phyloP scores from a whole-genome alignment of 164 flowering plant species.

The Vitis amurensis region DNA sequence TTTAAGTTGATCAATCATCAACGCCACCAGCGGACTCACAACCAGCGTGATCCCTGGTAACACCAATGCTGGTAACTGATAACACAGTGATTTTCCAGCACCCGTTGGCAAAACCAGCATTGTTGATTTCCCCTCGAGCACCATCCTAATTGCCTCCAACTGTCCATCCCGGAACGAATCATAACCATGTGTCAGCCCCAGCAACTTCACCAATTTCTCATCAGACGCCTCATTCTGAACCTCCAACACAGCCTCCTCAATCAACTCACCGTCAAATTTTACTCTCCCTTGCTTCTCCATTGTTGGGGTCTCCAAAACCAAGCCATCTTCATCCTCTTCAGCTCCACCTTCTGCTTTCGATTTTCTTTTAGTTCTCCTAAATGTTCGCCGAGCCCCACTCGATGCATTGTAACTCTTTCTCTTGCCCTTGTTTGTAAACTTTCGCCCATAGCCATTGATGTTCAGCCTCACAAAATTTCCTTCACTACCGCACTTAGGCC shows the following conservation, averaged over 20 bases:
- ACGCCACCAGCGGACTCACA: conserved; percentile 85
- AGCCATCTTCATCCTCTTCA: conserved; percentile 48
- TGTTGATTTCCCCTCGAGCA: conserved; percentile 64
- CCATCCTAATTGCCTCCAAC: conserved; percentile 78
- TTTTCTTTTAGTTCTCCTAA: conserved; percentile 34
- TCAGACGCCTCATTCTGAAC: conserved; percentile 64
- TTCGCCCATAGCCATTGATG: conserved; percentile 60
- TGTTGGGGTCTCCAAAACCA: conserved; percentile 29
- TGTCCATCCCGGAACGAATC: conserved; percentile 87
- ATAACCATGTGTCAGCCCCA: conserved; percentile 72
- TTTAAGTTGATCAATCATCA: conserved; percentile 96
- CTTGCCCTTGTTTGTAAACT: conserved; percentile 38
- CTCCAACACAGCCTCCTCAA: conserved; percentile 51
- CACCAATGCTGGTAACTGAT: conserved; percentile 86
- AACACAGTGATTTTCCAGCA: conserved; percentile 91
- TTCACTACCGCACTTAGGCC: conserved; percentile 47
- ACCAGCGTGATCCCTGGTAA: conserved; percentile 81
- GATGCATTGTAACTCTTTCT: conserved; percentile 20
- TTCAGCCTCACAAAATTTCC: conserved; percentile 91
- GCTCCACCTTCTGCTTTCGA: conserved; percentile 22
- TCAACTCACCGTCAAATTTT: conserved; percentile 19
- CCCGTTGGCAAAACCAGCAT: conserved; percentile 97
- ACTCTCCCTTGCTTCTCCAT: conserved; percentile 13
- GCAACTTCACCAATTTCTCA: conserved; percentile 63
- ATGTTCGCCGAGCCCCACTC: conserved; percentile 16